phyloP scores from a whole-genome alignment of 257 asterid species.

The Knoxia roxburghii region DNA sequence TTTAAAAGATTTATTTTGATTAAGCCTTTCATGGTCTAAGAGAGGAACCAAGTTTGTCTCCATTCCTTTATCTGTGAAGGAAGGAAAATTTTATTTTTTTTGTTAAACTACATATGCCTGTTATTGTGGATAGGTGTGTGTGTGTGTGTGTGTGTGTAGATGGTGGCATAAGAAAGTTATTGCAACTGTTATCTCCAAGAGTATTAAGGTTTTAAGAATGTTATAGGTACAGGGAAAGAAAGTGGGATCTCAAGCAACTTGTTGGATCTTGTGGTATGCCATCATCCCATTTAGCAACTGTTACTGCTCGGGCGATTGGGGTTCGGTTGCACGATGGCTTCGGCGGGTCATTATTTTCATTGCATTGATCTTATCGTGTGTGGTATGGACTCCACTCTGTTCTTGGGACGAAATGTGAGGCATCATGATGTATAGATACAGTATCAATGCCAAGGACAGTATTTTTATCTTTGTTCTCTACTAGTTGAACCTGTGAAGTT shows the following conservation, averaged over 20 bases:
- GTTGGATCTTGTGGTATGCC: conserved; percentile 99
- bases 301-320: conserved; percentile 76
- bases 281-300: conserved; percentile 94
- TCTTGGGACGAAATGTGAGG: background rate
- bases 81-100: too few relatives aligned
- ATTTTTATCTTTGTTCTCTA: background rate
- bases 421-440: background rate
- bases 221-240: conserved; percentile 84
- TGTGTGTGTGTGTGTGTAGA: too few relatives aligned
- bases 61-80: too few relatives aligned
- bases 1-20: too few relatives aligned
- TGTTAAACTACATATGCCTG: background rate
- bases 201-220: conserved; percentile 23
- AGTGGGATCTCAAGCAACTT: conserved; percentile 77
- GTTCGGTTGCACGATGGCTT: conserved; percentile 85
- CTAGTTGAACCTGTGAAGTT: background rate
- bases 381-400: conserved; percentile 38
- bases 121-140: background rate
- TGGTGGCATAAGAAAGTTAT: background rate
- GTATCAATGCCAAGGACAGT: too few relatives aligned
- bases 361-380: conserved; percentile 70
- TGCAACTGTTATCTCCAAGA: background rate
- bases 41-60: too few relatives aligned
- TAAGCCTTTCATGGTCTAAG: background rate
- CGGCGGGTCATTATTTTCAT: conserved; percentile 71